These are phyloP conservation scores for Dysphania ambrosioides DNA, from an alignment of 148 eudicot genomes.

Conservation along the genomic window DNA sequence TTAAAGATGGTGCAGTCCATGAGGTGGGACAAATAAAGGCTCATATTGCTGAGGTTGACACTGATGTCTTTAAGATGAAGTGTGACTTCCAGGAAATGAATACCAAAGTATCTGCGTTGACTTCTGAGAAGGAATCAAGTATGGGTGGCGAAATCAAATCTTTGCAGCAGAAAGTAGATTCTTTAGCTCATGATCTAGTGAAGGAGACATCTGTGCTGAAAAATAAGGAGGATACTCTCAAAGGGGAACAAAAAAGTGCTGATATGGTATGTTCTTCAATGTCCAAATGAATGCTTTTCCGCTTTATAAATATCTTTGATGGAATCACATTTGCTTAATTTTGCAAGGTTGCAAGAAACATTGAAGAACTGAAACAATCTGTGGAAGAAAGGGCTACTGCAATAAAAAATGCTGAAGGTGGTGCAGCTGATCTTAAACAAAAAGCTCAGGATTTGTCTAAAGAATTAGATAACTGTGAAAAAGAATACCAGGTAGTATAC, in stretches of 20 bases:
- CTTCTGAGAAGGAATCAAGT: constrained; percentile 81
- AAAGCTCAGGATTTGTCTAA: constrained; percentile 62
- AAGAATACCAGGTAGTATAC: constrained; percentile 70
- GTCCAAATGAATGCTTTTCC: neutral
- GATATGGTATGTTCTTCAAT: constrained; percentile 49
- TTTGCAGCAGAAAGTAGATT: constrained; percentile 73
- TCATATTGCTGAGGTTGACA: constrained; percentile 60
- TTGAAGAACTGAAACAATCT: constrained; percentile 76
- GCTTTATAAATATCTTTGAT: neutral
- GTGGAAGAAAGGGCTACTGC: constrained; percentile 65
- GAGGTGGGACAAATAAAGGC: constrained; percentile 58
- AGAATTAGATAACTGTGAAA: constrained; percentile 67
- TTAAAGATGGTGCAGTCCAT: constrained; percentile 60
- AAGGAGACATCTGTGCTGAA: constrained; percentile 71
- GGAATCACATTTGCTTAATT: constrained; percentile 4
- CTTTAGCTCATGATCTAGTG: constrained; percentile 72
- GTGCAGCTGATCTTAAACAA: constrained; percentile 76
- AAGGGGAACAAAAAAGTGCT: constrained; percentile 58
- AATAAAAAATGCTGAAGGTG: constrained; percentile 80
- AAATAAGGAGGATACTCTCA: constrained; percentile 75
- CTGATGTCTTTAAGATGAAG: constrained; percentile 39
- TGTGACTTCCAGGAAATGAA: constrained; percentile 72
- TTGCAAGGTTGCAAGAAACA: constrained; percentile 58
- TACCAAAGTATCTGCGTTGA: constrained; percentile 51
- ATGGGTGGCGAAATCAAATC: constrained; percentile 80